Base-by-base conservation (phyloP, 345 rosid species). In the Lepidium africanum region DNA sequence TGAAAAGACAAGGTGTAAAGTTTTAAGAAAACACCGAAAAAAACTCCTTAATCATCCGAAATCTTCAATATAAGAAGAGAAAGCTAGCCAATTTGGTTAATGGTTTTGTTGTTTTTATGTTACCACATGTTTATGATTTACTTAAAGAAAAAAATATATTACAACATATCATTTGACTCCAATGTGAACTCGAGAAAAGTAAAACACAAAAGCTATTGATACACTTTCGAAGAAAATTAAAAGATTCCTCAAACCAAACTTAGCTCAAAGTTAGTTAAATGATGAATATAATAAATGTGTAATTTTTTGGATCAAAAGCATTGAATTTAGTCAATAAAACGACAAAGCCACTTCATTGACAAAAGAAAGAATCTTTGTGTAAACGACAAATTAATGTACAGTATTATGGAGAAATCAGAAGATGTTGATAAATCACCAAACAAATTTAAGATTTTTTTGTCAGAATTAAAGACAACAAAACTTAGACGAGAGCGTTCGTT, bases 331-430 rank as follows among this genome's bases (percentile, higher is more conserved):
- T 74, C 73, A 42, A 52, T 57, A 74, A n/a, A 67, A 67, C 57
- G 63, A 67, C 77, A 74, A 67, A 60, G 45, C 63, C 45, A 58
- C 13, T 53, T 68, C 73, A 74, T 59, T 67, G 63, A 59, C 77
- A 73, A 73, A 73, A 65, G 60, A 73, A 67, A 67, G 63, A 67
- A 74, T 74, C 72, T 61, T 67, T 67, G 13, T 67, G 58, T 60
- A 53, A 67, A 67, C 73, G 77, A 59, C 72, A 61, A 67, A 60
- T 36, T 67, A 53, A 74, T 67, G 69, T 45, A n/a, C n/a, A n/a
- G n/a, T n/a, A 60, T 60, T 74, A 59, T 67, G 63, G 51, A 74
- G 59, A 60, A 38, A 61, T 16, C 49, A 61, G 50, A 61, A 74
- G 69, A 54, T 61, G 73, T 74, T 68, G 78, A 74, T 61, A 19